phyloP scores from a whole-genome alignment of 805 yeast species.

The Yarrowia osloensis region DNA sequence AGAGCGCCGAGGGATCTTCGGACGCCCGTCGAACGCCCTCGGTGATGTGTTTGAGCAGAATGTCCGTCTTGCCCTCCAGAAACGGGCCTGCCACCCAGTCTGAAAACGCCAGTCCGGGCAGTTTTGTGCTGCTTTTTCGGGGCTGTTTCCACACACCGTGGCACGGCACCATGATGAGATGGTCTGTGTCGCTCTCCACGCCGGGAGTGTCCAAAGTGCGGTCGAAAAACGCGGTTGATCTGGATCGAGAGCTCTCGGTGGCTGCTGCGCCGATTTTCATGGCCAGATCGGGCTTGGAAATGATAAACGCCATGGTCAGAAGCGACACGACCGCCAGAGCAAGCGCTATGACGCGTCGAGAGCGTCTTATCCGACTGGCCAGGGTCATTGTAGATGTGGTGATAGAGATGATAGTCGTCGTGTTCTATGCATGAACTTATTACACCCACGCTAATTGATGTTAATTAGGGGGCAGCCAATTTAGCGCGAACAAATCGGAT shows the following conservation, averaged over 20 bases:
- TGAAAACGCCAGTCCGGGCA: slow-evolving; percentile 1
- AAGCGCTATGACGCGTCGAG: neutral
- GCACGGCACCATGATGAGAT: slow-evolving; percentile 20
- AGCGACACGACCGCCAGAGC: slow-evolving; percentile 1
- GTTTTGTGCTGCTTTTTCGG: neutral
- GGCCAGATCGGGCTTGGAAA: neutral
- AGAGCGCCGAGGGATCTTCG: neutral
- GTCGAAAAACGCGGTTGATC: neutral
- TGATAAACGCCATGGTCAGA: slow-evolving; percentile 11
- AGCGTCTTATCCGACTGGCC: slow-evolving; percentile 3
- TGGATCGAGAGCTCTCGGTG: neutral
- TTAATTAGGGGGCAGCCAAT: neutral
- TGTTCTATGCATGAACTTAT: slow-evolving; percentile 1
- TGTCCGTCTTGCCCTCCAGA: slow-evolving; percentile 17
- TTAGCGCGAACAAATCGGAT: neutral
- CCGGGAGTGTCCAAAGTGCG: neutral
- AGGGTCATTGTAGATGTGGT: neutral
- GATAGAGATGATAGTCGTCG: neutral
- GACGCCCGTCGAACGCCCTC: neutral
- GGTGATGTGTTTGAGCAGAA: slow-evolving; percentile 11
- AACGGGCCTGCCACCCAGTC: slow-evolving; percentile 20
- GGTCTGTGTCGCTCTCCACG: neutral
- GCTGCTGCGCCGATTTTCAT: neutral
- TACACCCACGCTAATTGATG: too few species aligned
- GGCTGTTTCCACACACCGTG: slow-evolving; percentile 22